Evolutionary conservation across 2,329 filamentous ascomycete genomes (phyloP).

Genomic region (Diaporthe nobilis): DNA sequence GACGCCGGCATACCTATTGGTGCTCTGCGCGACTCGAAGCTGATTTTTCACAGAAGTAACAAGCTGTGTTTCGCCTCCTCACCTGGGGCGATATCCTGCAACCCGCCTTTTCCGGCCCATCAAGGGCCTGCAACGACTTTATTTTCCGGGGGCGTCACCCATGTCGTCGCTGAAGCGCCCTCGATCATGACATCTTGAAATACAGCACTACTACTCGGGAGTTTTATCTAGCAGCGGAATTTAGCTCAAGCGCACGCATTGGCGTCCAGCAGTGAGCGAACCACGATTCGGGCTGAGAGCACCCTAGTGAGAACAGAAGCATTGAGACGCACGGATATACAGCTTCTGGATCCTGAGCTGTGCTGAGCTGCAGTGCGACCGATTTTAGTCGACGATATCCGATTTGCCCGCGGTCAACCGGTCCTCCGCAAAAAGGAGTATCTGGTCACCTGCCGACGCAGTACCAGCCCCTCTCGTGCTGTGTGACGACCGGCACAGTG

Average conservation of each 20-base stretch:
- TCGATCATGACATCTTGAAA: conserved; percentile 38
- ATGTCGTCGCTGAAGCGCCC: conserved; percentile 7
- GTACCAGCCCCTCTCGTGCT: conserved; percentile 37
- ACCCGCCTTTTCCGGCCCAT: not conserved
- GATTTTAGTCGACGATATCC: conserved; percentile 32
- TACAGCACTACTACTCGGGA: conserved; percentile 2
- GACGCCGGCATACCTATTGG: conserved; percentile 6
- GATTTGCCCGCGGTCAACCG: conserved; percentile 37
- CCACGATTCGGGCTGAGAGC: not conserved
- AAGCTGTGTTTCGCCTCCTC: not conserved
- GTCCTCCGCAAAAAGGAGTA: conserved; percentile 19
- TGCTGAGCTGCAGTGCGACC: conserved; percentile 39
- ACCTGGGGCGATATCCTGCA: not conserved
- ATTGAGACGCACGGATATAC: conserved; percentile 10
- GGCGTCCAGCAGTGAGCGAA: conserved; percentile 5
- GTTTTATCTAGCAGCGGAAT: not conserved
- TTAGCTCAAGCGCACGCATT: conserved; percentile 29
- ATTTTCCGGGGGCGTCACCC: not conserved
- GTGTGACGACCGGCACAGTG: conserved; percentile 30
- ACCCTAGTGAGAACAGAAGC: conserved; percentile 2
- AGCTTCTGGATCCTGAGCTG: conserved; percentile 26
- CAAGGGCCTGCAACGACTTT: not conserved
- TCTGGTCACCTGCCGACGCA: conserved; percentile 10
- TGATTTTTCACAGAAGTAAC: not conserved
- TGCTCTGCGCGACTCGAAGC: not conserved